A percentile compares a stretch with the other conserved stretches of the same genome.
Conservation (phyloP, 768 basidiomycete species). For the Kwoniella heveanensis region DNA sequence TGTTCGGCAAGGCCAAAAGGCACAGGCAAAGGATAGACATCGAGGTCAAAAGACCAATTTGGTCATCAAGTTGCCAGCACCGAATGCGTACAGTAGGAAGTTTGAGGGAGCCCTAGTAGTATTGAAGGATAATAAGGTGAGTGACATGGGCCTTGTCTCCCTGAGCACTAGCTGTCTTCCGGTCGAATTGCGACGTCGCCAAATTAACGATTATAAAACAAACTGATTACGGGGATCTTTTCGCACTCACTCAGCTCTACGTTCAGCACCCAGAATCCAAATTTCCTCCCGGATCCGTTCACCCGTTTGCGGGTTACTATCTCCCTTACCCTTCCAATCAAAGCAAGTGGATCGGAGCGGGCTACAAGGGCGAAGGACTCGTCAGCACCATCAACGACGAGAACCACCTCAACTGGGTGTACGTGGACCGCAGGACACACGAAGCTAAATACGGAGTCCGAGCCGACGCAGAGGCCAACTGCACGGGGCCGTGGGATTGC, state of each 20-base stretch:
- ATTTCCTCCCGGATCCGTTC: constrained; percentile 11
- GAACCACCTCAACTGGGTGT: constrained; percentile 20
- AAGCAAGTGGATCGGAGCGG: constrained; percentile 15
- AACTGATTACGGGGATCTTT: no score
- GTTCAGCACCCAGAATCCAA: constrained; percentile 13
- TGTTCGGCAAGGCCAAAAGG: constrained; percentile 22
- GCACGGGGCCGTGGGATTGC: constrained; percentile 22
- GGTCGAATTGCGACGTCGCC: no score
- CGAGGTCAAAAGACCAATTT: constrained; percentile 24
- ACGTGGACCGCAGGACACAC: constrained; percentile 16
- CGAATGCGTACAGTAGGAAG: constrained; percentile 15
- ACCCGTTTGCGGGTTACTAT: constrained; percentile 22
- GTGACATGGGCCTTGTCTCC: no score
- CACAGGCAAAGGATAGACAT: constrained; percentile 19
- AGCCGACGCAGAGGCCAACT: constrained; percentile 2
- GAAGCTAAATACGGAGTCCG: constrained; percentile 19
- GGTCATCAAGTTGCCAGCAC: constrained; percentile 10
- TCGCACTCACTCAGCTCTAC: constrained; percentile 3
- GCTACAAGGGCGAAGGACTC: constrained; percentile 23
- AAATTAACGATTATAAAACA: no score
- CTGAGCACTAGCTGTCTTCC: no score
- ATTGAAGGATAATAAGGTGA: constrained; percentile 20
- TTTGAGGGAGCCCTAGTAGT: constrained; percentile 21
- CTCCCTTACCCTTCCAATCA: constrained; percentile 21
- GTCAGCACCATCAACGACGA: constrained; percentile 22